These are phyloP conservation scores for Phellopilus nigrolimitatus DNA, from an alignment of 1,284 basidiomycete species.

Conservation along the genomic window DNA sequence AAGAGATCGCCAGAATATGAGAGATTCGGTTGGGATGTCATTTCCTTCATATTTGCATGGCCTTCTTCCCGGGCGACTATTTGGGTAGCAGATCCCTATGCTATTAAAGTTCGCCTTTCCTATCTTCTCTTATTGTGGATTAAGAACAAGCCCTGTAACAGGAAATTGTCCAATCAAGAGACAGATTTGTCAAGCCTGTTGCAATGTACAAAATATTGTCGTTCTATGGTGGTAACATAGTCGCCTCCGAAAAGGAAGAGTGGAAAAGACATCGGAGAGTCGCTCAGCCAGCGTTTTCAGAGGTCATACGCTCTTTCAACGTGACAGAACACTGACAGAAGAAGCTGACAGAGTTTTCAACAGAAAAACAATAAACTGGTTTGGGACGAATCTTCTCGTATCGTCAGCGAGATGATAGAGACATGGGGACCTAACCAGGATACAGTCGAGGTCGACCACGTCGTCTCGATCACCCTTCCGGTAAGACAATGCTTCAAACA, in stretches of 20 bases:
- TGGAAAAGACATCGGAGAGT: slow-evolving; percentile 58
- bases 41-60: slow-evolving; percentile 1
- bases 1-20: slow-evolving; percentile 1
- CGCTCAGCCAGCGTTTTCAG: slow-evolving; percentile 37
- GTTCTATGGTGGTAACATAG: slow-evolving; percentile 48
- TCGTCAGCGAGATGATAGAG: slow-evolving; percentile 39
- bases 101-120: slow-evolving; percentile 1
- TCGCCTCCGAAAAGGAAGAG: slow-evolving; percentile 55
- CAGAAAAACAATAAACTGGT: slow-evolving; percentile 53
- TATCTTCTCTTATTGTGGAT: not conserved
- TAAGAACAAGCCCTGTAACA: slow-evolving; percentile 5
- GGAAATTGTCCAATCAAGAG: slow-evolving; percentile 27
- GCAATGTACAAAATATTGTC: slow-evolving; percentile 30
- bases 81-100: slow-evolving; percentile 7
- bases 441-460: slow-evolving; percentile 30
- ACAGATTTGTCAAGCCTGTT: slow-evolving; percentile 34
- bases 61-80: not conserved
- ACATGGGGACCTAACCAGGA: slow-evolving; percentile 31
- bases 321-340: not conserved
- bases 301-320: slow-evolving; percentile 28
- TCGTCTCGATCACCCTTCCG: slow-evolving; percentile 40
- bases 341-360: not conserved
- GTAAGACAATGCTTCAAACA: too few relatives aligned
- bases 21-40: slow-evolving; percentile 2
- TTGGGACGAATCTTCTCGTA: slow-evolving; percentile 48